Percentiles rank a stretch among this genome's conserved stretches.
Evolutionary conservation across 2,329 filamentous ascomycete species (phyloP).

Genomic region (Tolypocladium pustulatum): DNA sequence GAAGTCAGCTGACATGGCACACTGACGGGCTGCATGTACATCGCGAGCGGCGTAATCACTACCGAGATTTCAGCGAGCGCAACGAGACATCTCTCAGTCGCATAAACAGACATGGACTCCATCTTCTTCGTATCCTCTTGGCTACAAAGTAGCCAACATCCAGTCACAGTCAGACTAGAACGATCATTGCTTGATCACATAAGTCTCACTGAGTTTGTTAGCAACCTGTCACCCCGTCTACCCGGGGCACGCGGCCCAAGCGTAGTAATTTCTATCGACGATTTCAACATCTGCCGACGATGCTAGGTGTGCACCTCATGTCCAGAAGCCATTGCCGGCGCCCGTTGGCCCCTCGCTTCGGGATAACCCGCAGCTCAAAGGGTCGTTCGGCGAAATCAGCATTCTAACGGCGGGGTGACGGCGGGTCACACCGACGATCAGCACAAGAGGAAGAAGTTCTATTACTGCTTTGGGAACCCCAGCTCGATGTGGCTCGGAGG

Average conservation of each 20-base stretch:
- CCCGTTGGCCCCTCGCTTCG: neutral
- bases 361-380: neutral
- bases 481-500: neutral
- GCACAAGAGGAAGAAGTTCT: neutral
- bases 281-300: too few relatives aligned
- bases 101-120: too few relatives aligned
- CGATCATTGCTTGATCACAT: too few relatives aligned
- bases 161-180: neutral
- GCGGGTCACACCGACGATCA: neutral
- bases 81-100: too few relatives aligned
- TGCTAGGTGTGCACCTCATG: too few relatives aligned
- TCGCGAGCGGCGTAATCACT: neutral
- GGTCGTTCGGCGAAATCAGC: neutral
- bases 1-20: neutral
- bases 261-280: too few relatives aligned
- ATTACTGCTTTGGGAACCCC: neutral
- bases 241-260: too few relatives aligned
- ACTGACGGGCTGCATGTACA: neutral
- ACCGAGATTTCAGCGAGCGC: neutral
- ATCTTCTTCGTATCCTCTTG: neutral
- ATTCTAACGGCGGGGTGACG: neutral
- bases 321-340: neutral
- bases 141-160: neutral
- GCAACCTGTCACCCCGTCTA: too few relatives aligned
- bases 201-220: too few relatives aligned